Evolutionary conservation across 129 eudicot species (phyloP).

Genomic region (Flaveria trinervia): DNA sequence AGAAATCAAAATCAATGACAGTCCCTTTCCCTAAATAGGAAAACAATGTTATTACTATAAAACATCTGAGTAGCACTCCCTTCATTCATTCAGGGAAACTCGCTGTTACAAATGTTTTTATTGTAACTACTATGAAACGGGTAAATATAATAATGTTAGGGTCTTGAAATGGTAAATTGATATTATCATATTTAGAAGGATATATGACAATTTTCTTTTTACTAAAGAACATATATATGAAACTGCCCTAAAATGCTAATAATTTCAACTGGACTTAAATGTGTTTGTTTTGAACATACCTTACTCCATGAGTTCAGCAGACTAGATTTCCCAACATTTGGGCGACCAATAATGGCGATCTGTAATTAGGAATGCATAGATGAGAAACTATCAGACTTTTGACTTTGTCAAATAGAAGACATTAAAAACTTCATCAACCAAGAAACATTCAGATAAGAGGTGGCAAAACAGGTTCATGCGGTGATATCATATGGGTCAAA

Average conservation of each 20-base stretch:
- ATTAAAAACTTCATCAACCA: slow-evolving; percentile 1
- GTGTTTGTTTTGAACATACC: slow-evolving; percentile 50
- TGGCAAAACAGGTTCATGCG: not conserved
- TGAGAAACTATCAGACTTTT: slow-evolving; percentile 4
- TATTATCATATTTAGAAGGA: not conserved
- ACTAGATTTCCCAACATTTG: slow-evolving; percentile 99
- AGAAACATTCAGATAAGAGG: not conserved
- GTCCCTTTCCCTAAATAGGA: too few species aligned
- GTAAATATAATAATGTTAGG: not conserved
- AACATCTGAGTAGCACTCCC: not conserved
- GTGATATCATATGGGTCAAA: too few species aligned
- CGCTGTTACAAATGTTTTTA: not conserved
- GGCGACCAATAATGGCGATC: slow-evolving; percentile 98
- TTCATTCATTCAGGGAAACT: not conserved
- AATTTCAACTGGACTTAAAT: not conserved
- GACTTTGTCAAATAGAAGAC: not conserved
- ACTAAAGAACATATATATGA: not conserved
- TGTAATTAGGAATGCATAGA: slow-evolving; percentile 30
- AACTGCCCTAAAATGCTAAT: not conserved
- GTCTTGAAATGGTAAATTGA: not conserved
- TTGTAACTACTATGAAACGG: not conserved
- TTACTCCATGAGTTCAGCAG: slow-evolving; percentile 99
- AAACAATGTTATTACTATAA: not conserved
- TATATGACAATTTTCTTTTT: not conserved
- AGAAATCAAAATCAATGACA: too few species aligned